A percentile compares a stretch with the other conserved stretches of the same genome.
phyloP scores from a whole-genome alignment of 1,139 yeast genomes.

The Yamadazyma diospyri region DNA sequence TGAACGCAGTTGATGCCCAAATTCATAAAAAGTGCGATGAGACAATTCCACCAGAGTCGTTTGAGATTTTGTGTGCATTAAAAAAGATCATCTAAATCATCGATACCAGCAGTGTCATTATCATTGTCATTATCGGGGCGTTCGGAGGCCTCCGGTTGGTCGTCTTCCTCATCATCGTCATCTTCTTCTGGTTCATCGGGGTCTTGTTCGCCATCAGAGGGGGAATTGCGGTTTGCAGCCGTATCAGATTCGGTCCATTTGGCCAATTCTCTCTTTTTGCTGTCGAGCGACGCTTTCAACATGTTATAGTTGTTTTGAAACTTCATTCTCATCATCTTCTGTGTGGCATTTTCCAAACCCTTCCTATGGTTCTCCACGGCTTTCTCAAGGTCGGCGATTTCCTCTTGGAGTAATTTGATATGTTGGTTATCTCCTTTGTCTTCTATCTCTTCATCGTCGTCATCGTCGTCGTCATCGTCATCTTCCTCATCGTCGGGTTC shows the following conservation, averaged over 20 bases:
- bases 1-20: no score
- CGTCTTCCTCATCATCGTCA: conserved; percentile 17
- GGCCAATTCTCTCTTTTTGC: conserved; percentile 68
- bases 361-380: conserved; percentile 75
- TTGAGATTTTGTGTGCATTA: conserved; percentile 9
- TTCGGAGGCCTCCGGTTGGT: no score
- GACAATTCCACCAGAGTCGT: no score
- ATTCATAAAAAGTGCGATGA: conserved; percentile 3
- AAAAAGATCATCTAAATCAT: conserved; percentile 36
- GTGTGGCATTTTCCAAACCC: conserved; percentile 74
- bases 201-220: conserved; percentile 22
- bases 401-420: conserved; percentile 76
- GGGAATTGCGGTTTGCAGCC: conserved; percentile 21
- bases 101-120: conserved; percentile 29
- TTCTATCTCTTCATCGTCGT: conserved; percentile 27
- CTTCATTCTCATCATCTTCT: conserved; percentile 85
- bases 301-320: conserved; percentile 78
- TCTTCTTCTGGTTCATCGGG: conserved; percentile 20
- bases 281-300: conserved; percentile 77
- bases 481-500: conserved; percentile 29
- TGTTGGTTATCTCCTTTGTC: conserved; percentile 52
- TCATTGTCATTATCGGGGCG: conserved; percentile 15
- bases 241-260: conserved; percentile 23
- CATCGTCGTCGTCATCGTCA: conserved; percentile 25
- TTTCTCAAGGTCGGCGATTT: conserved; percentile 74